A percentile compares a stretch with the other conserved stretches of the same genome.
phyloP scores from a whole-genome alignment of 129 eudicot genomes.

The Scalesia atractyloides region DNA sequence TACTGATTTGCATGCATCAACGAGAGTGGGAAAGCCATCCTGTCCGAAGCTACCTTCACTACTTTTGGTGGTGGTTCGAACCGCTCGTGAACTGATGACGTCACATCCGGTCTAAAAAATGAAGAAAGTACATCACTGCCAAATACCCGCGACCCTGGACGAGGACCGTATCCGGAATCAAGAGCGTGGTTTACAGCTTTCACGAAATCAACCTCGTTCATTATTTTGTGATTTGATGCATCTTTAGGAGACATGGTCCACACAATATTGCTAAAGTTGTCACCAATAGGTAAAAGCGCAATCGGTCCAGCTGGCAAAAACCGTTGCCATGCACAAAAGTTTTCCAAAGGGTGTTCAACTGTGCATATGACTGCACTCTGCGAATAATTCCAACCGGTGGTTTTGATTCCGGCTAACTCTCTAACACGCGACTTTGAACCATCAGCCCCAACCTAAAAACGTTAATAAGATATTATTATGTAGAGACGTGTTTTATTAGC shows the following conservation, averaged over 20 bases:
- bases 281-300: conserved; percentile 93
- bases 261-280: conserved; percentile 90
- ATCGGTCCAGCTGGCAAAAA: conserved; percentile 90
- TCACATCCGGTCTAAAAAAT: conserved; percentile 41
- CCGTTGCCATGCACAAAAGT: conserved; percentile 91
- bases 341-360: conserved; percentile 63
- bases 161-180: conserved; percentile 83
- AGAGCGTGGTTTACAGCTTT: conserved; percentile 73
- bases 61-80: conserved; percentile 86
- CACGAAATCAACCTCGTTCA: conserved; percentile 70
- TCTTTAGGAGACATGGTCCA: conserved; percentile 98
- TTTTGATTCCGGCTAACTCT: conserved; percentile 76
- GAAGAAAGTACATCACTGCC: conserved; percentile 50
- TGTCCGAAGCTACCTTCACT: conserved; percentile 57
- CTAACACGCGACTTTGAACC: conserved; percentile 92
- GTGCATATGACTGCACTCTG: conserved; percentile 96
- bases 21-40: conserved; percentile 93
- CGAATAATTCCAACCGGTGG: conserved; percentile 91
- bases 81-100: conserved; percentile 51
- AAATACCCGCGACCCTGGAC: conserved; percentile 52
- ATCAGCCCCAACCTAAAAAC: conserved; percentile 85
- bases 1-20: conserved; percentile 75
- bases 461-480: not conserved
- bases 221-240: conserved; percentile 59
- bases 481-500: conserved; percentile 1